A percentile compares a stretch with the other conserved stretches of the same genome.
Evolutionary conservation across 2,329 filamentous ascomycete genomes (phyloP).

Genomic region (Exophiala sp.): DNA sequence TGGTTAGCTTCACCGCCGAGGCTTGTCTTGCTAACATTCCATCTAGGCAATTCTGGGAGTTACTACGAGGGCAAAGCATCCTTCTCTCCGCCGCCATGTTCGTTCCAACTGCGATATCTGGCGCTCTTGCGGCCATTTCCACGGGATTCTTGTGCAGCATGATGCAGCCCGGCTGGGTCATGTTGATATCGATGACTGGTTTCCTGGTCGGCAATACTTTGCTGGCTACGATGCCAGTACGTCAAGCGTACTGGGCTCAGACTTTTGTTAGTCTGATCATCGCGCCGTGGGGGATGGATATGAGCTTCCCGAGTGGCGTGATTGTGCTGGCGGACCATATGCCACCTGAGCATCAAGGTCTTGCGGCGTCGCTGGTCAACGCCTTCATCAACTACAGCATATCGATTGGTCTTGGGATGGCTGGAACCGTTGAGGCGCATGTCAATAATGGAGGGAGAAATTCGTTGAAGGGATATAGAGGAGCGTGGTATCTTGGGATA

Average conservation of each 20-base stretch:
- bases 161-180: conserved; percentile 18
- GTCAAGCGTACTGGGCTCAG: conserved; percentile 44
- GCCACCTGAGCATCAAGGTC: conserved; percentile 47
- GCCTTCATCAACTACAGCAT: conserved; percentile 69
- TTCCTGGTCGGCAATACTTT: conserved; percentile 37
- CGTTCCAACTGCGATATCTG: conserved; percentile 19
- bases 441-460: conserved; percentile 41
- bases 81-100: conserved; percentile 28
- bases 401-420: conserved; percentile 62
- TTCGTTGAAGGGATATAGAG: conserved; percentile 38
- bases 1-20: conserved; percentile 33
- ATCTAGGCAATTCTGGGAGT: conserved; percentile 29
- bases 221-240: conserved; percentile 38
- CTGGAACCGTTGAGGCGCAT: conserved; percentile 59
- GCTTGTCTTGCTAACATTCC: conserved; percentile 31
- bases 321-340: conserved; percentile 57
- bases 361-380: conserved; percentile 55
- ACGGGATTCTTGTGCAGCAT: conserved; percentile 21
- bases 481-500: conserved; percentile 41
- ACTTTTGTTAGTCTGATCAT: conserved; percentile 32
- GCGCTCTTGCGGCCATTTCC: conserved; percentile 35
- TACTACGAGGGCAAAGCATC: conserved; percentile 30
- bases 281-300: conserved; percentile 47
- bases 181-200: conserved; percentile 28
- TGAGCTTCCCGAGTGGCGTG: conserved; percentile 62